A percentile compares a stretch with the other conserved stretches of the same genome.
Conservation (phyloP, 2,329 filamentous ascomycete genomes). For the Harringtonia lauricola region DNA sequence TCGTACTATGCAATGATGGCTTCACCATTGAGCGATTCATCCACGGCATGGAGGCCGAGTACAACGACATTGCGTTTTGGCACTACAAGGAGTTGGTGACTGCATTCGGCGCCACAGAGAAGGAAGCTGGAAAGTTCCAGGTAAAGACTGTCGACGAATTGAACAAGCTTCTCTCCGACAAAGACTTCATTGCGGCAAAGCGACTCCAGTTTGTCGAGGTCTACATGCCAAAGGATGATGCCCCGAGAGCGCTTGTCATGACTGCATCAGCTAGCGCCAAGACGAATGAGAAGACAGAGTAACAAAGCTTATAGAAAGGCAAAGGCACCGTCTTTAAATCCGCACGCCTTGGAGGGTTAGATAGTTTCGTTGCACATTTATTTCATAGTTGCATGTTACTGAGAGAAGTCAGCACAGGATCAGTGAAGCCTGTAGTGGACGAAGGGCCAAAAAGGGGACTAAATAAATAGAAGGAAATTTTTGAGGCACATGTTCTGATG, state of each 20-base stretch:
- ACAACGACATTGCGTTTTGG: constrained; percentile 77
- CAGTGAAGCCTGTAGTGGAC: too few species aligned
- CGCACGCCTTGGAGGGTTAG: not conserved
- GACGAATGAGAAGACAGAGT: constrained; percentile 44
- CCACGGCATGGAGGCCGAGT: constrained; percentile 66
- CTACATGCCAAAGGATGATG: constrained; percentile 70
- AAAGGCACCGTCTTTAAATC: not conserved
- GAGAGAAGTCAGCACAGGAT: too few species aligned
- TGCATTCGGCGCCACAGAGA: constrained; percentile 11
- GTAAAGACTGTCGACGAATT: constrained; percentile 11
- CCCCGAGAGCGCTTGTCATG: constrained; percentile 56
- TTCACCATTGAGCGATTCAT: constrained; percentile 87
- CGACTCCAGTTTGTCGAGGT: constrained; percentile 66
- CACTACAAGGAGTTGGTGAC: constrained; percentile 33
- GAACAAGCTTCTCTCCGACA: constrained; percentile 9
- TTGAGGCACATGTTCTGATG: too few species aligned
- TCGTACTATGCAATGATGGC: constrained; percentile 79
- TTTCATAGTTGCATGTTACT: not conserved
- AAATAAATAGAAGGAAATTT: too few species aligned
- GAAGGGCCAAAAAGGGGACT: too few species aligned
- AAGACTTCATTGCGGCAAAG: constrained; percentile 30
- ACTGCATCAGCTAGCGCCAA: constrained; percentile 62
- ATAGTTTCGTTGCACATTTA: not conserved
- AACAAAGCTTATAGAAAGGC: too few species aligned
- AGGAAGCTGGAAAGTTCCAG: constrained; percentile 11